Evolutionary conservation across 805 yeast genomes (phyloP).

Genomic region (Saitoella complicata): DNA sequence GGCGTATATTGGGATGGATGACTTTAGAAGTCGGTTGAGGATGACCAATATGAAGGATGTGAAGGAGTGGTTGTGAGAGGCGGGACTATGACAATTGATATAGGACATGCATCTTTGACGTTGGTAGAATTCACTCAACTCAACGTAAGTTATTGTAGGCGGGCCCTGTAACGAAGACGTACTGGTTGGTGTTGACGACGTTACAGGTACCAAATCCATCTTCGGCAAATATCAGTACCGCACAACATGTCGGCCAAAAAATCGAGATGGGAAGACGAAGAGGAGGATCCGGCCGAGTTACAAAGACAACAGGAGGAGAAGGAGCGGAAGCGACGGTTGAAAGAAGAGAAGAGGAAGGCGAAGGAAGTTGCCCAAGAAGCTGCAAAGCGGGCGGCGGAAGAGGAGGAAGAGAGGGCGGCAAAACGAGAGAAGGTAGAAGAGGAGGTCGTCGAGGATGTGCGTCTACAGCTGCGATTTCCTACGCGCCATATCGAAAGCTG

Average conservation of each 20-base stretch:
- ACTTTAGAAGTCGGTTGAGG: slow-evolving; percentile 34
- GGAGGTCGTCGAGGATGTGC: not conserved
- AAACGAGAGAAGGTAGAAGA: not conserved
- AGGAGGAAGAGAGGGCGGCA: not conserved
- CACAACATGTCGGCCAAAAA: slow-evolving; percentile 5
- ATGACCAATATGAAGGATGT: slow-evolving; percentile 34
- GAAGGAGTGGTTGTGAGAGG: slow-evolving; percentile 13
- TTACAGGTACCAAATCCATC: too few species aligned
- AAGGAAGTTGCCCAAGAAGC: not conserved
- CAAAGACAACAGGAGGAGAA: slow-evolving; percentile 4
- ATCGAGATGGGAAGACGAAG: slow-evolving; percentile 12
- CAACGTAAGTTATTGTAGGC: too few species aligned
- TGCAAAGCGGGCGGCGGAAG: not conserved
- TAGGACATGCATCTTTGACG: too few species aligned
- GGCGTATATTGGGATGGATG: slow-evolving; percentile 54
- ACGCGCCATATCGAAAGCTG: slow-evolving; percentile 5
- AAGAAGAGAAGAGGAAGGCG: slow-evolving; percentile 4
- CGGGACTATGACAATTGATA: slow-evolving; percentile 10
- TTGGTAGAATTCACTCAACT: too few species aligned
- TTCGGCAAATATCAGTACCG: too few species aligned
- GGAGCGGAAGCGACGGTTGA: slow-evolving; percentile 7
- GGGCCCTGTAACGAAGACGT: too few species aligned
- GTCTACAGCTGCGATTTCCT: slow-evolving; percentile 3
- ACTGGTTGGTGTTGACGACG: too few species aligned
- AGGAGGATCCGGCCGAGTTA: slow-evolving; percentile 4